These are phyloP conservation scores for Actinomortierella ambigua DNA, from an alignment of 371 early-diverging fungal genomes.

Conservation along the genomic window DNA sequence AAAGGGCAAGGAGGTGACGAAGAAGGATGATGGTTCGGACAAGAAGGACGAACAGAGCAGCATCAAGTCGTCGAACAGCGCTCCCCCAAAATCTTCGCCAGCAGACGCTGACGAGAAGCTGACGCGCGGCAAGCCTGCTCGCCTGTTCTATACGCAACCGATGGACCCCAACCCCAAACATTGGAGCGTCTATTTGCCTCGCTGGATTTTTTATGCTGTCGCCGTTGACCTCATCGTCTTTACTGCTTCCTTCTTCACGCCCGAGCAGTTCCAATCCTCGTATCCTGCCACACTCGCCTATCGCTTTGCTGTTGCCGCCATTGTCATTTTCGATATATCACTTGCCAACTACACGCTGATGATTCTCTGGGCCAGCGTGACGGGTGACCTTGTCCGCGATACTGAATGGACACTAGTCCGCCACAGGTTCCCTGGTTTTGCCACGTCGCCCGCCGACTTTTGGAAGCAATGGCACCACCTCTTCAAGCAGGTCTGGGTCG, in stretches of 20 bases:
- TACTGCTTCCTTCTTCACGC: constrained; percentile 23
- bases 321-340: constrained; percentile 40
- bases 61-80: constrained; percentile 1
- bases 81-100: neutral
- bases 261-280: constrained; percentile 22
- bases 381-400: constrained; percentile 29
- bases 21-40: neutral
- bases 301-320: constrained; percentile 12
- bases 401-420: constrained; percentile 45
- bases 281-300: constrained; percentile 6
- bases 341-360: constrained; percentile 41
- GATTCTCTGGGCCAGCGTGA: constrained; percentile 34
- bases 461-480: constrained; percentile 46
- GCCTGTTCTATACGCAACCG: constrained; percentile 21
- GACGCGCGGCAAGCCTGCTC: constrained; percentile 18
- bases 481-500: constrained; percentile 43
- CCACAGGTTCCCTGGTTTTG: constrained; percentile 42
- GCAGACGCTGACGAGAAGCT: constrained; percentile 1
- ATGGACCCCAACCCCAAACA: constrained; percentile 37
- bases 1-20: neutral
- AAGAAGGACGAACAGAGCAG: neutral
- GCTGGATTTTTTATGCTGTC: constrained; percentile 33
- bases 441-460: constrained; percentile 40
- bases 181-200: constrained; percentile 40
- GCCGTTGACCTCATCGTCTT: constrained; percentile 28